Evolutionary conservation across 345 rosid genomes (phyloP).

Genomic region (Draba incana): DNA sequence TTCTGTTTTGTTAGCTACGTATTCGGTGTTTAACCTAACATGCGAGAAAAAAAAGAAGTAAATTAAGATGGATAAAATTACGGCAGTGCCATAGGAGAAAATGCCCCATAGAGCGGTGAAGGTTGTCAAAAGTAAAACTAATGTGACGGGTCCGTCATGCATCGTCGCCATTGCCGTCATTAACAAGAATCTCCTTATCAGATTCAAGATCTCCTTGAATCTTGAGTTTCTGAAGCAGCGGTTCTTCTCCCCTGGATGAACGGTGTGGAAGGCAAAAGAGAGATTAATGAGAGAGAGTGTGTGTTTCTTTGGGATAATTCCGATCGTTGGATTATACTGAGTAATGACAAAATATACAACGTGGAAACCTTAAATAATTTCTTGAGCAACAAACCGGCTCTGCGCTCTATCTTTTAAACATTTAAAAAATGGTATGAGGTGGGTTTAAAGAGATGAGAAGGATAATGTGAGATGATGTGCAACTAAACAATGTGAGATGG

Average conservation of each 20-base stretch:
- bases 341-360: constrained; percentile 3
- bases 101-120: constrained; percentile 39
- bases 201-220: constrained; percentile 34
- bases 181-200: neutral
- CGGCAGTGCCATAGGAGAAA: constrained; percentile 45
- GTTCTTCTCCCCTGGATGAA: constrained; percentile 38
- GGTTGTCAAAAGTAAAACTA: constrained; percentile 35
- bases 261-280: neutral
- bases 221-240: constrained; percentile 33
- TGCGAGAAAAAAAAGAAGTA: neutral
- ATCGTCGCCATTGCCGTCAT: neutral
- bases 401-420: too few species aligned
- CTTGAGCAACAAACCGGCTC: too few species aligned
- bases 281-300: neutral
- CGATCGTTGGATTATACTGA: neutral
- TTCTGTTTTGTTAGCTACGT: neutral
- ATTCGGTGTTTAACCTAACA: neutral
- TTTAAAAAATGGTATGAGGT: too few species aligned
- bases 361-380: constrained; percentile 19
- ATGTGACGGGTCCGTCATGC: constrained; percentile 37
- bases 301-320: neutral
- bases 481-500: too few species aligned
- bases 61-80: constrained; percentile 31
- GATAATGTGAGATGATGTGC: too few species aligned
- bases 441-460: too few species aligned